phyloP scores from a whole-genome alignment of 2,329 filamentous ascomycete species.

The Acarospora socialis region DNA sequence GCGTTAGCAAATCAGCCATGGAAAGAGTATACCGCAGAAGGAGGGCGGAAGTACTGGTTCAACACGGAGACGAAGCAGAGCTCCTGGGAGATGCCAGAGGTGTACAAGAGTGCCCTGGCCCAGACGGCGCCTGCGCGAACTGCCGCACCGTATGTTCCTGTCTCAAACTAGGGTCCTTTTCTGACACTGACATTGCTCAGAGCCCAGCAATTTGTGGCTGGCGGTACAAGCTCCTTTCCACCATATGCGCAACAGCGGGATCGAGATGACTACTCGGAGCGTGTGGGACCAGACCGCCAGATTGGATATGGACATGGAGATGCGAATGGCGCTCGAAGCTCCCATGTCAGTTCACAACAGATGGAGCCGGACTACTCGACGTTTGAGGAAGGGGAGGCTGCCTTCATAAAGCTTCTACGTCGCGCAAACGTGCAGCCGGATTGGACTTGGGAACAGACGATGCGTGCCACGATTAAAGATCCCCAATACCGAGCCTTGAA shows the following conservation, averaged over 20 bases:
- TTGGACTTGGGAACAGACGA: slow-evolving; percentile 83
- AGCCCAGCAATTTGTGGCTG: slow-evolving; percentile 44
- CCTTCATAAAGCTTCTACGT: slow-evolving; percentile 80
- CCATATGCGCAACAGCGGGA: slow-evolving; percentile 29
- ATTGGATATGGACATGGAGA: slow-evolving; percentile 30
- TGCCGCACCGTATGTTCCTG: slow-evolving; percentile 26
- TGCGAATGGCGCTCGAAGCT: slow-evolving; percentile 24
- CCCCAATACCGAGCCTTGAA: slow-evolving; percentile 86
- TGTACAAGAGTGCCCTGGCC: slow-evolving; percentile 60
- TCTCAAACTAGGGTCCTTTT: background rate
- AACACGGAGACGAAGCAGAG: slow-evolving; percentile 85
- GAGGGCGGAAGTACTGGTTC: slow-evolving; percentile 88
- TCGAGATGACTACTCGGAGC: slow-evolving; percentile 34
- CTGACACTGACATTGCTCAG: slow-evolving; percentile 17
- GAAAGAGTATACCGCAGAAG: slow-evolving; percentile 81
- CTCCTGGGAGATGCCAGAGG: slow-evolving; percentile 86
- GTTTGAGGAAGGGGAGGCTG: slow-evolving; percentile 77
- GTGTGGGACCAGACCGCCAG: slow-evolving; percentile 32
- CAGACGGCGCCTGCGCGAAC: slow-evolving; percentile 26
- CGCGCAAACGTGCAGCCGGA: slow-evolving; percentile 76
- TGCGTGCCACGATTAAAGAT: slow-evolving; percentile 76
- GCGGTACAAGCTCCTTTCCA: slow-evolving; percentile 34
- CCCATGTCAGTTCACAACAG: slow-evolving; percentile 26
- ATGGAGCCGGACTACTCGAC: slow-evolving; percentile 65
- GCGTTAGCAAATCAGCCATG: slow-evolving; percentile 72